Percentiles rank a stretch among this genome's conserved stretches.
Conservation (phyloP, 2,329 filamentous ascomycete genomes). For the Penicillium sp. region DNA sequence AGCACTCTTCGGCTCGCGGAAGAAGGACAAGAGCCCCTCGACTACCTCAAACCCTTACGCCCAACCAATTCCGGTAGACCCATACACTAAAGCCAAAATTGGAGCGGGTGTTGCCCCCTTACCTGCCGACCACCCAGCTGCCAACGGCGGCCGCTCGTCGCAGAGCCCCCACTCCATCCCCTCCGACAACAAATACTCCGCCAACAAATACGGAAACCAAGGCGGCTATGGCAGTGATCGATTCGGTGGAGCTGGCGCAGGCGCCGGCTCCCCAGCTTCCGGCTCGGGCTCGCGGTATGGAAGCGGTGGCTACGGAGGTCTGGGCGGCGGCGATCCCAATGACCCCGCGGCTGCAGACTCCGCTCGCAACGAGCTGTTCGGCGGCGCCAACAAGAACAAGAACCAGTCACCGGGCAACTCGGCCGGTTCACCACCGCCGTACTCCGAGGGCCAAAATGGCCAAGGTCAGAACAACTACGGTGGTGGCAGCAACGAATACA, state of each 20-base stretch:
- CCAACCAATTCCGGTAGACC: slow-evolving; percentile 52
- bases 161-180: slow-evolving; percentile 32
- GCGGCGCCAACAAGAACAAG: slow-evolving; percentile 51
- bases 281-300: slow-evolving; percentile 48
- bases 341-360: slow-evolving; percentile 53
- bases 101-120: slow-evolving; percentile 42
- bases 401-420: slow-evolving; percentile 44
- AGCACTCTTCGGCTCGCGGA: slow-evolving; percentile 59
- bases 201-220: slow-evolving; percentile 47
- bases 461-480: slow-evolving; percentile 29
- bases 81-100: slow-evolving; percentile 55
- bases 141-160: slow-evolving; percentile 24
- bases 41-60: slow-evolving; percentile 58
- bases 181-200: slow-evolving; percentile 36
- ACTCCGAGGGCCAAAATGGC: slow-evolving; percentile 27
- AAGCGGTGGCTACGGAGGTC: slow-evolving; percentile 56
- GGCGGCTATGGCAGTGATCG: slow-evolving; percentile 54
- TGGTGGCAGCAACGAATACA: slow-evolving; percentile 38
- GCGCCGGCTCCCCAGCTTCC: slow-evolving; percentile 29
- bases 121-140: slow-evolving; percentile 34
- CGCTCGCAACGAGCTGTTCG: slow-evolving; percentile 60
- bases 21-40: slow-evolving; percentile 55
- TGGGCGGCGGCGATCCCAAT: slow-evolving; percentile 52
- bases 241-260: slow-evolving; percentile 47
- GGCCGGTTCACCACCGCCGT: slow-evolving; percentile 35